Conservation (phyloP, 2,329 filamentous ascomycete species). For the Aschersonia sp. region DNA sequence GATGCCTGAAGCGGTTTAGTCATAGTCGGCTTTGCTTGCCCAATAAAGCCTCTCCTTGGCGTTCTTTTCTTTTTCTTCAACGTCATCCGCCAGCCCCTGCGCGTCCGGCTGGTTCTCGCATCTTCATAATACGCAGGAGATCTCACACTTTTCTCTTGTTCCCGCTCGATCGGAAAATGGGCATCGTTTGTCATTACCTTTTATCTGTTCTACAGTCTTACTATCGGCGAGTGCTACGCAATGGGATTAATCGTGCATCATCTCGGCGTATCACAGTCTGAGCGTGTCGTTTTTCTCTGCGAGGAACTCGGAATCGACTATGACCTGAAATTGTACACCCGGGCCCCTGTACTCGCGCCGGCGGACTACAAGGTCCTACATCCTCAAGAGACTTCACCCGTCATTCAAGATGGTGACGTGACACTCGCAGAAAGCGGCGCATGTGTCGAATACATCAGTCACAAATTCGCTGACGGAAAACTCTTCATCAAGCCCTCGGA, state of each 20-base stretch:
- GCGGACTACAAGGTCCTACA: conserved; percentile 27
- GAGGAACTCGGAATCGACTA: conserved; percentile 48
- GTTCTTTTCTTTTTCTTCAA: no score
- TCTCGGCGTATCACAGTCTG: conserved; percentile 44
- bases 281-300: conserved; percentile 49
- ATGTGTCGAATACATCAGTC: conserved; percentile 46
- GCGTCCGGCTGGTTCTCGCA: no score
- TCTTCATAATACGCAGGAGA: no score
- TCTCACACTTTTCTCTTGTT: no score
- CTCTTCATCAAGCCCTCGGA: conserved; percentile 30
- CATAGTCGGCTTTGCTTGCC: no score
- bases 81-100: no score
- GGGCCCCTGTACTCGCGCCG: conserved; percentile 18
- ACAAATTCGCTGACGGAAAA: conserved; percentile 33
- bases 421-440: conserved; percentile 46
- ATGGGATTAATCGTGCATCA: conserved; percentile 32
- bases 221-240: background rate
- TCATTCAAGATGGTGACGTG: conserved; percentile 41
- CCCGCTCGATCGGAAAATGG: no score
- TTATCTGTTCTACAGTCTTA: background rate
- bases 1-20: no score
- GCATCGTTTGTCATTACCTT: no score
- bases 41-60: no score
- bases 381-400: conserved; percentile 40
- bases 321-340: conserved; percentile 8